Evolutionary conservation across 805 yeast species (phyloP).

Genomic region (Wickerhamiella allomyrinae): DNA sequence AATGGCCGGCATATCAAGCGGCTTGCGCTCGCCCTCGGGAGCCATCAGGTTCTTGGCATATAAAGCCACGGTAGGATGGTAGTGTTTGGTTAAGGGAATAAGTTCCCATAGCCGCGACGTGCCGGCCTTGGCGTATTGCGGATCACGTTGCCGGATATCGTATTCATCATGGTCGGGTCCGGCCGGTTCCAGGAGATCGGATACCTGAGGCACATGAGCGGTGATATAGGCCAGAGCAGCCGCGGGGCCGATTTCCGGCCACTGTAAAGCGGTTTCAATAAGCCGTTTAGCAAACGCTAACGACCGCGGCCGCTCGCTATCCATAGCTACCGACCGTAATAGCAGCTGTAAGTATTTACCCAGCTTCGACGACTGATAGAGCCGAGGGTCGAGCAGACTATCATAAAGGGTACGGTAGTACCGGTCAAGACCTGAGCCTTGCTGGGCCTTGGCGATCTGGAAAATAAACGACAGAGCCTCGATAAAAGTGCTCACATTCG

Average conservation of each 20-base stretch:
- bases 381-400: conserved; percentile 69
- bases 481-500: conserved; percentile 85
- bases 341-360: conserved; percentile 79
- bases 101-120: conserved; percentile 80
- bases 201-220: conserved; percentile 51
- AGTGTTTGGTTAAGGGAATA: conserved; percentile 57
- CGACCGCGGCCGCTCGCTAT: conserved; percentile 45
- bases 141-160: conserved; percentile 85
- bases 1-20: conserved; percentile 65
- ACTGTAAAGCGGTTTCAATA: conserved; percentile 66
- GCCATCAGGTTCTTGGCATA: conserved; percentile 57
- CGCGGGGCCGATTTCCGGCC: conserved; percentile 73
- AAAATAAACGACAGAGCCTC: conserved; percentile 81
- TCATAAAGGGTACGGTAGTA: conserved; percentile 83
- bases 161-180: conserved; percentile 29
- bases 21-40: conserved; percentile 21
- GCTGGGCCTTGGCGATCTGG: conserved; percentile 55
- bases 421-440: conserved; percentile 29
- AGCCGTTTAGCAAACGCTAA: conserved; percentile 85
- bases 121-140: conserved; percentile 77
- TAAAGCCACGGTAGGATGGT: conserved; percentile 79
- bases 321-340: conserved; percentile 66
- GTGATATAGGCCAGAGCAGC: conserved; percentile 17
- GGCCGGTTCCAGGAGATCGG: conserved; percentile 44
- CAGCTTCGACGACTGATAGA: conserved; percentile 79